Base-by-base conservation (phyloP, 805 yeast species). In the Ogataea glucozyma region DNA sequence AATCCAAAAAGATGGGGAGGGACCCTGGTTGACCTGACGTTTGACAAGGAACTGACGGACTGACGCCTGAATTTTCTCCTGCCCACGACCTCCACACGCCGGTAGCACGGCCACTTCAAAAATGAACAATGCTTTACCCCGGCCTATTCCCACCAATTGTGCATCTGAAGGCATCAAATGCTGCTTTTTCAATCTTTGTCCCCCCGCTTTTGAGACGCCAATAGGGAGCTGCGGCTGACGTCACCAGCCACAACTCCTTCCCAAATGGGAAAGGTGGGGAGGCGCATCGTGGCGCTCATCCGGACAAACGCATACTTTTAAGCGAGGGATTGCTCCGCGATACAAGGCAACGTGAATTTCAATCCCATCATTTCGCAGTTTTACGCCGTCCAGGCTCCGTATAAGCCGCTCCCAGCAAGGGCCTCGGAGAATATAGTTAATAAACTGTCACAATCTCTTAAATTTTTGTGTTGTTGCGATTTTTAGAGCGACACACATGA, bases 181-280 rank as follows among this genome's bases (percentile, higher is more conserved):
- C n/a, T n/a, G n/a, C n/a, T n/a, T n/a, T n/a, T n/a, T n/a, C n/a
- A n/a, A n/a, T n/a, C n/a, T n/a, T n/a, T n/a, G n/a, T n/a, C n/a
- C n/a, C n/a, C n/a, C n/a, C n/a, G n/a, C n/a, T n/a, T n/a, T n/a
- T n/a, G n/a, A n/a, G n/a, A n/a, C n/a, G n/a, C n/a, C n/a, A n/a
- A n/a, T 22, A 29, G 38, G 38, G 38, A 18, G 16, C 19, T 14
- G 38, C 38, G 38, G 38, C 38, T 34, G 38, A 23, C 38, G 26
- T 22, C 38, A 34, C 29, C 18, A 23, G 38, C 38, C 38, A 34
- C 29, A 14, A 14, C 20, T n/a, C 38, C 38, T 17, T 13, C 16
- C 9, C 4, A 22, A 22, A n/a, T 14, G 29, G 38, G 38, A 34
- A 8, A 16, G 8, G 36, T 32, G 36, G 36, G 30, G 38, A 10